phyloP scores from a whole-genome alignment of 1,139 yeast species.

The Protomyces inundatus region DNA sequence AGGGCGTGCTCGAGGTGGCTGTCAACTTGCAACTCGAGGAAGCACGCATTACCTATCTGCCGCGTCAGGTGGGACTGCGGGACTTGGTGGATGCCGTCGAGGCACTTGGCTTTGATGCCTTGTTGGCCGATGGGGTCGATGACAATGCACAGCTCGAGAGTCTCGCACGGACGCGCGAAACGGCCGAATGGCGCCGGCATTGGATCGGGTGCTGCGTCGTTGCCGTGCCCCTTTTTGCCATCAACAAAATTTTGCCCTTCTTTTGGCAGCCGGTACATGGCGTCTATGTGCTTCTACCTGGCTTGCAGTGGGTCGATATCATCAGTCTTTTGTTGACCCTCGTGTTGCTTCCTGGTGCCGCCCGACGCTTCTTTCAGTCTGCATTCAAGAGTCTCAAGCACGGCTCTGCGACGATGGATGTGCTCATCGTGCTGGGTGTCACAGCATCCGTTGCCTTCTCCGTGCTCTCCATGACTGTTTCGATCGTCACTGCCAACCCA shows the following conservation, averaged over 20 bases:
- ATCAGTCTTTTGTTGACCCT: conserved; percentile 59
- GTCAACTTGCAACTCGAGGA: conserved; percentile 73
- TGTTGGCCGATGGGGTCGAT: conserved; percentile 44
- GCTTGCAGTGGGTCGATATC: conserved; percentile 46
- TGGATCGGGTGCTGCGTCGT: conserved; percentile 50
- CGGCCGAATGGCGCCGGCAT: conserved; percentile 59
- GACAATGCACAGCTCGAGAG: conserved; percentile 61
- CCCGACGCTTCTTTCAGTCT: conserved; percentile 57
- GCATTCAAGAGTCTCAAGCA: conserved; percentile 62
- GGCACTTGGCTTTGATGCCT: conserved; percentile 49
- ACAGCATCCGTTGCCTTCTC: conserved; percentile 74
- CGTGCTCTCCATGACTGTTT: conserved; percentile 51
- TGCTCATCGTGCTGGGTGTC: conserved; percentile 78
- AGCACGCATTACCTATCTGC: conserved; percentile 53
- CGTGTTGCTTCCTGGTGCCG: conserved; percentile 67
- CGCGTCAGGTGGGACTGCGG: conserved; percentile 38
- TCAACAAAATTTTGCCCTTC: conserved; percentile 47
- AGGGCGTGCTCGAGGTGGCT: conserved; percentile 50
- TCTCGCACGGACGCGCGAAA: conserved; percentile 65
- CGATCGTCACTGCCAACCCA: conserved; percentile 41
- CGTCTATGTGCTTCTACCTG: conserved; percentile 33
- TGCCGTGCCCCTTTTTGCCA: conserved; percentile 60
- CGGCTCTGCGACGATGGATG: conserved; percentile 91
- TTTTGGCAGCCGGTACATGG: conserved; percentile 27
- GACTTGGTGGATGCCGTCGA: conserved; percentile 56